Base-by-base conservation (phyloP, 2,329 filamentous ascomycete species). In the Aspergillus niger region DNA sequence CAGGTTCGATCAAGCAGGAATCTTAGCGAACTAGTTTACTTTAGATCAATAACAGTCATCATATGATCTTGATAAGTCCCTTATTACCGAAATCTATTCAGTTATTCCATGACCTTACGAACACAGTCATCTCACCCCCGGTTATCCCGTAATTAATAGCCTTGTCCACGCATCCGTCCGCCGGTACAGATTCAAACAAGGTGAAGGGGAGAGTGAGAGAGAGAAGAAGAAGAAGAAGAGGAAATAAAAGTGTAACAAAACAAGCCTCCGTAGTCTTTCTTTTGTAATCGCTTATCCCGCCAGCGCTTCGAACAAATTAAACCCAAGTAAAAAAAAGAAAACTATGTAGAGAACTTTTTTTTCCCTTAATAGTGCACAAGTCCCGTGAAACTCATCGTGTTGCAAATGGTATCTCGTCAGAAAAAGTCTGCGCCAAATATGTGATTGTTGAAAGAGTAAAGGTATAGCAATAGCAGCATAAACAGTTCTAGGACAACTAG, bases 361-460 rank as follows among this genome's bases (percentile, higher is more conserved):
- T 53, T 53, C 30, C 57, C 59, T 24, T 55, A 57, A 32, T 50
- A 58, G 44, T 55, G 43, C 57, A 62, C 50, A 58, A 64, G 58
- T 58, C 61, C 62, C 47, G 58, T 60, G 47, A 44, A 63, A 60
- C 58, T 50, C 49, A 59, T 64, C 54, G n/a, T 57, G 51, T 36
- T 41, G 44, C 62, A 63, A 58, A 44, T 67, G 65, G 65, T 67
- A 67, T 69, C 62, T 65, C 59, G 49, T 55, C 48, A 62, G 61
- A 61, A 64, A 60, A 52, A 57, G 15, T 54, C 61, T 64, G 61
- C 67, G 65, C 65, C 66, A 52, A 54, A 36, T 57, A 64, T 63
- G 59, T 53, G 39, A 61, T 61, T 60, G 32, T 10, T 36, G 56
- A 61, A 59, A 63, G 60, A 32, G 43, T 39, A 22, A 43, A 58